Conservation (phyloP, 208 protist species). For the Wallacemonas sp. region DNA sequence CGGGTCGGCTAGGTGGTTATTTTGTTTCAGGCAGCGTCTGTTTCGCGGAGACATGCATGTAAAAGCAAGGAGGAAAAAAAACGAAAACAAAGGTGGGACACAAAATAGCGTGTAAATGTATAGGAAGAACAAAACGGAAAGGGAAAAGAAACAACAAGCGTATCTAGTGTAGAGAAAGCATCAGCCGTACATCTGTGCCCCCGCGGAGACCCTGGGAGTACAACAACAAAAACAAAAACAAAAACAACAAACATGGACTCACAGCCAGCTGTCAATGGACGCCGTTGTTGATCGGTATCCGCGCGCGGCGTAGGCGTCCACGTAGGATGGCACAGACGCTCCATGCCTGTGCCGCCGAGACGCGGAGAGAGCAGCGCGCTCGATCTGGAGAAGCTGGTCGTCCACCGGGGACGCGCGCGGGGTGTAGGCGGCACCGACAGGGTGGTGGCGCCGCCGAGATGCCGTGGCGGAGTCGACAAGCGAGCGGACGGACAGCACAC, state of each 20-base stretch:
- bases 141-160: constrained; percentile 11
- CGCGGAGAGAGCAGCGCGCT: not conserved
- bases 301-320: not conserved
- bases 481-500: not conserved
- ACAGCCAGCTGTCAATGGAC: constrained; percentile 34
- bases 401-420: not conserved
- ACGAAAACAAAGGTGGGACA: not conserved
- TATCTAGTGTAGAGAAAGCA: not conserved
- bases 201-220: too few species aligned
- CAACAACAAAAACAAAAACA: not conserved
- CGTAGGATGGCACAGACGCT: not conserved
- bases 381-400: not conserved
- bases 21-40: too few species aligned
- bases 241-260: not conserved
- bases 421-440: not conserved
- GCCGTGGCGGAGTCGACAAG: not conserved
- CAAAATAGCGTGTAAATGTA: too few species aligned
- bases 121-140: not conserved
- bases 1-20: too few species aligned
- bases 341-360: not conserved
- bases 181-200: too few species aligned
- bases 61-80: constrained; percentile 12
- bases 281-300: not conserved
- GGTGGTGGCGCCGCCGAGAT: not conserved
- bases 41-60: too few species aligned